phyloP scores from a whole-genome alignment of 1,139 yeast genomes.

The Nadsonia commutata region DNA sequence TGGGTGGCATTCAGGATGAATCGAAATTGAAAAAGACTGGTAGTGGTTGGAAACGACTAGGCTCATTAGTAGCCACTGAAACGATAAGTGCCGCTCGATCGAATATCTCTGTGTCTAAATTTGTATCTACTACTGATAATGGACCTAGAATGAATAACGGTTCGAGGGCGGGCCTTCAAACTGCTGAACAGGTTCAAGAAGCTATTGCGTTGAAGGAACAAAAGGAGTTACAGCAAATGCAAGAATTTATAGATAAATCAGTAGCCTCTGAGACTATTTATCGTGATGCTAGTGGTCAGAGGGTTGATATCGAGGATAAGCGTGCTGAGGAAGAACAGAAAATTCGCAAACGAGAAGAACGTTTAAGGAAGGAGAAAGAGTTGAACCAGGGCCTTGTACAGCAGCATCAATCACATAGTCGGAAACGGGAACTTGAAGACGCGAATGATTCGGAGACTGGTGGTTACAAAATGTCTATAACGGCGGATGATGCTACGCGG shows the following conservation, averaged over 20 bases:
- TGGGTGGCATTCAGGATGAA: neutral
- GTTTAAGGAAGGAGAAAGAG: conserved; percentile 16
- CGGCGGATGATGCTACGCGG: conserved; percentile 27
- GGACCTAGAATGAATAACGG: neutral
- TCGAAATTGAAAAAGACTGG: neutral
- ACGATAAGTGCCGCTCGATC: neutral
- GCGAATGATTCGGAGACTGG: conserved; percentile 22
- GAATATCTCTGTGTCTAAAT: too few species aligned
- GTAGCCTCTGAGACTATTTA: conserved; percentile 31
- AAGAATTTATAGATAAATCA: neutral
- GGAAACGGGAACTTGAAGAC: conserved; percentile 18
- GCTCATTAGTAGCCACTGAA: neutral
- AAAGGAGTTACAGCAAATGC: neutral
- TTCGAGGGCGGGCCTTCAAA: neutral
- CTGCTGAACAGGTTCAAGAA: neutral
- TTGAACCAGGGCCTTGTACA: conserved; percentile 35
- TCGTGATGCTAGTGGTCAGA: conserved; percentile 45
- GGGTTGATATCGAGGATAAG: conserved; percentile 28
- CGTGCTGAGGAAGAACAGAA: conserved; percentile 21
- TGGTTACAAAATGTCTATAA: conserved; percentile 10
- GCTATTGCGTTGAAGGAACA: neutral
- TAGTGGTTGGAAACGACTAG: neutral
- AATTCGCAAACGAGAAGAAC: conserved; percentile 18
- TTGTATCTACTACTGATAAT: neutral
- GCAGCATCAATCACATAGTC: conserved; percentile 17